Conservation (phyloP, 768 basidiomycete genomes). For the Lentinula boryana region DNA sequence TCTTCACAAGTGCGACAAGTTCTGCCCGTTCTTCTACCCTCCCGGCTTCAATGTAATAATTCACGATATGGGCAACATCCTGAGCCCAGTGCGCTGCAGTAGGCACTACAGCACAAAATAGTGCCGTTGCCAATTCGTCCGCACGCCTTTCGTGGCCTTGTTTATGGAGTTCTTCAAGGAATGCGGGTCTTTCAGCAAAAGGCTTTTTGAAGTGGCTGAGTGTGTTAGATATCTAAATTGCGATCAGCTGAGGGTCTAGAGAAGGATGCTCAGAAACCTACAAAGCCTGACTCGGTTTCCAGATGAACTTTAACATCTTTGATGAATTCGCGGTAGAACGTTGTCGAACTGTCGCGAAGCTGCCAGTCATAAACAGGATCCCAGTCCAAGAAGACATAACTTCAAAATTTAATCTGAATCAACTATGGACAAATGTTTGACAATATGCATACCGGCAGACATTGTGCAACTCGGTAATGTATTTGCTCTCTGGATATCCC, state of each 20-base stretch:
- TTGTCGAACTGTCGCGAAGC: constrained; percentile 32
- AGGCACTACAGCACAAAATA: constrained; percentile 51
- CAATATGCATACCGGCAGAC: constrained; percentile 37
- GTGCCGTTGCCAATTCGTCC: constrained; percentile 36
- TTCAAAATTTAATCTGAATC: constrained; percentile 9
- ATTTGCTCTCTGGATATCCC: constrained; percentile 32
- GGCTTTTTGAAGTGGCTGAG: constrained; percentile 7
- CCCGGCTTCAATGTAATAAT: constrained; percentile 49
- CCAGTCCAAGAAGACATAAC: constrained; percentile 41
- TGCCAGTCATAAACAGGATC: constrained; percentile 42
- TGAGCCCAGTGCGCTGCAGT: constrained; percentile 52
- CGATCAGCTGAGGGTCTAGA: constrained; percentile 1
- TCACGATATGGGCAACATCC: constrained; percentile 47
- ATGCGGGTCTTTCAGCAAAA: constrained; percentile 16
- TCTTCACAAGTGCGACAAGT: constrained; percentile 29
- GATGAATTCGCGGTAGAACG: constrained; percentile 23
- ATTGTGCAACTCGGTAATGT: constrained; percentile 37
- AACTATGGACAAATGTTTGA: neutral
- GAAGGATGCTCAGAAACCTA: neutral
- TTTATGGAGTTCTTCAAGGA: constrained; percentile 24
- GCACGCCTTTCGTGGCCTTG: constrained; percentile 15
- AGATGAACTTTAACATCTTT: constrained; percentile 13
- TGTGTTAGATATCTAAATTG: constrained; percentile 7
- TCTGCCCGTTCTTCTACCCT: constrained; percentile 28
- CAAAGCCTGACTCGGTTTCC: neutral